Percentiles rank a stretch among this genome's conserved stretches.
Conservation (phyloP, 2,329 filamentous ascomycete species). For the Hawksworthiomyces lignivorus region DNA sequence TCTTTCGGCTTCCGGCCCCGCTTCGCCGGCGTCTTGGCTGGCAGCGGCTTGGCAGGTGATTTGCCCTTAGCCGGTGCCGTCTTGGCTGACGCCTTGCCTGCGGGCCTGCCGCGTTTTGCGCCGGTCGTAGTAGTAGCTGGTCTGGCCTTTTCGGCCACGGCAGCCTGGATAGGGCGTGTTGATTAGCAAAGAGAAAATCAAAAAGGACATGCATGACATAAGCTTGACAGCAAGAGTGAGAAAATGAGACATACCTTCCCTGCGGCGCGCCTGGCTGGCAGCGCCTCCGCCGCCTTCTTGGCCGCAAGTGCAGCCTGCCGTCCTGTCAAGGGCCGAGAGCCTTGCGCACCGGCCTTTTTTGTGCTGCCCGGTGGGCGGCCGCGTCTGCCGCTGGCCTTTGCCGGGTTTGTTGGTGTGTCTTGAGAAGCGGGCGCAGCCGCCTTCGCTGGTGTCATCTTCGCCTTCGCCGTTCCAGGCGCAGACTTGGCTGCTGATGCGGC, state of each 20-base stretch:
- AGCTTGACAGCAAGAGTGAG: no score
- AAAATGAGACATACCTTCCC: no score
- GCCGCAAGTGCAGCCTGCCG: slow-evolving; percentile 10
- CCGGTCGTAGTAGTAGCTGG: neutral
- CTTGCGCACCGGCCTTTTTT: neutral
- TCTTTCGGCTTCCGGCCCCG: slow-evolving; percentile 4
- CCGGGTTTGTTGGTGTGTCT: no score
- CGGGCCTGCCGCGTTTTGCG: neutral
- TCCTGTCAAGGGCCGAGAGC: slow-evolving; percentile 5
- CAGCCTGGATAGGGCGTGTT: no score
- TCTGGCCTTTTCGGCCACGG: neutral
- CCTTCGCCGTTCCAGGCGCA: neutral
- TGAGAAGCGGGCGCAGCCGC: neutral
- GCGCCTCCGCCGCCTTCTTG: slow-evolving; percentile 2
- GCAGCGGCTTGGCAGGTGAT: no score
- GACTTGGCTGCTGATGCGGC: neutral
- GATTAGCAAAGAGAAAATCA: no score
- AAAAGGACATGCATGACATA: no score
- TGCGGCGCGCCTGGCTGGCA: neutral
- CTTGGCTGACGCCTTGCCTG: no score
- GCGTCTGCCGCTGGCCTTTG: slow-evolving; percentile 1
- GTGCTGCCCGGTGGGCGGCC: slow-evolving; percentile 9
- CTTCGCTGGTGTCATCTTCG: neutral
- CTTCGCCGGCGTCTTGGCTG: no score
- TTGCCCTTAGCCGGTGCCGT: no score